Conservation (phyloP, 169 alveolate genomes). For the Plasmodium malariae region DNA sequence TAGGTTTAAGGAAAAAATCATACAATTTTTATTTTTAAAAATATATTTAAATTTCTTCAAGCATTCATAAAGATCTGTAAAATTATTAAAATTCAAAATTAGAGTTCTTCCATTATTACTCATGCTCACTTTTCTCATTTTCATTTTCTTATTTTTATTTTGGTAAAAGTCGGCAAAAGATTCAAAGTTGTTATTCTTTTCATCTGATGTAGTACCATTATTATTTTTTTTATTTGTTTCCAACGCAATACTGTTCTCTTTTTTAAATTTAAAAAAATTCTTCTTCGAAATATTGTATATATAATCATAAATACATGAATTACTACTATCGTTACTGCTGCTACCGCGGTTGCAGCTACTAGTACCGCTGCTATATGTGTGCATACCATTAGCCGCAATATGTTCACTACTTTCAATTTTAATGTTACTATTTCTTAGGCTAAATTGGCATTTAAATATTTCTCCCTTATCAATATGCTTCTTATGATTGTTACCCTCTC, state of each 20-base stretch:
- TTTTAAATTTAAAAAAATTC: conserved; percentile 47
- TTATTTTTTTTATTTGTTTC: conserved; percentile 18
- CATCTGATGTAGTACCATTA: background rate
- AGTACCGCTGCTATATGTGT: too few relatives aligned
- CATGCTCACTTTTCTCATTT: conserved; percentile 13
- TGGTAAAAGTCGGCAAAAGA: conserved; percentile 69
- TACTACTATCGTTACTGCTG: background rate
- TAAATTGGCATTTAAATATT: conserved; percentile 44
- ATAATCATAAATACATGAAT: conserved; percentile 33
- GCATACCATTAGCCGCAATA: too few relatives aligned
- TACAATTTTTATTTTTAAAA: conserved; percentile 59
- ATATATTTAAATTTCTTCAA: conserved; percentile 56
- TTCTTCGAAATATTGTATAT: conserved; percentile 56
- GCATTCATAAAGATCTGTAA: conserved; percentile 41
- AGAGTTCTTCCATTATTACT: conserved; percentile 66
- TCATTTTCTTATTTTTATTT: conserved; percentile 59
- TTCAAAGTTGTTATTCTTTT: conserved; percentile 33
- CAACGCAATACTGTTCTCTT: conserved; percentile 15
- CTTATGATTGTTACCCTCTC: background rate
- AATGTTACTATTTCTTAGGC: conserved; percentile 50
- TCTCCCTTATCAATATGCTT: too few relatives aligned
- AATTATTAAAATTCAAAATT: conserved; percentile 68
- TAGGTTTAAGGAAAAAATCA: conserved; percentile 63
- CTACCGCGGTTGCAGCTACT: background rate
- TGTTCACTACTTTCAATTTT: conserved; percentile 45